phyloP scores from a whole-genome alignment of 306 rosid species.

The Trichosanthes truncata region DNA sequence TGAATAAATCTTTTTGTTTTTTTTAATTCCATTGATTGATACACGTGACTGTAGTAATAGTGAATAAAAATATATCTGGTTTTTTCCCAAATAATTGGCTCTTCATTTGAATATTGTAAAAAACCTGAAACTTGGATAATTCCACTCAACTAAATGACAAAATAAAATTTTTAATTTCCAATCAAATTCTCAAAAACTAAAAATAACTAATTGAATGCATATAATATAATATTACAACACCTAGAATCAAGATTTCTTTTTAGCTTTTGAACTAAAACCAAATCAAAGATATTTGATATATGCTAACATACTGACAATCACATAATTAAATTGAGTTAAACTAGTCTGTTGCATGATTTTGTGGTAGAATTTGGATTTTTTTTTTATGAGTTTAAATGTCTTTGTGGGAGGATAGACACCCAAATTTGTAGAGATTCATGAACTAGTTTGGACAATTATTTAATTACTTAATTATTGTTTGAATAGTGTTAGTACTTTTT shows the following conservation, averaged over 20 bases:
- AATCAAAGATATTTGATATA: neutral
- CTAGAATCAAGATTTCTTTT: neutral
- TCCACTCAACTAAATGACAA: neutral
- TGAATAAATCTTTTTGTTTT: no score
- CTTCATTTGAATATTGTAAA: neutral
- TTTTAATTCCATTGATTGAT: no score
- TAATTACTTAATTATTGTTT: no score
- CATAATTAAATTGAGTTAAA: no score
- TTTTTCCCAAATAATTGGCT: neutral
- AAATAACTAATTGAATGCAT: neutral
- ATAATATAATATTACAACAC: neutral
- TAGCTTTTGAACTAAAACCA: no score
- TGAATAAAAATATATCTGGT: neutral
- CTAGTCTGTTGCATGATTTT: no score
- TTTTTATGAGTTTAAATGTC: no score
- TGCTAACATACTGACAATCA: neutral
- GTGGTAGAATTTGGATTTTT: no score
- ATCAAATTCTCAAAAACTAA: neutral
- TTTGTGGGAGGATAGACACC: no score
- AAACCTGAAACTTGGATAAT: neutral
- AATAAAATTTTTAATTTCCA: neutral
- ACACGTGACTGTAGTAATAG: neutral
- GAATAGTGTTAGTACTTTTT: no score
- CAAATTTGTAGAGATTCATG: no score
- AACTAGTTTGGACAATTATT: no score